phyloP scores from a whole-genome alignment of 2,329 filamentous ascomycete species.

The Emmonsiellopsis sp. region DNA sequence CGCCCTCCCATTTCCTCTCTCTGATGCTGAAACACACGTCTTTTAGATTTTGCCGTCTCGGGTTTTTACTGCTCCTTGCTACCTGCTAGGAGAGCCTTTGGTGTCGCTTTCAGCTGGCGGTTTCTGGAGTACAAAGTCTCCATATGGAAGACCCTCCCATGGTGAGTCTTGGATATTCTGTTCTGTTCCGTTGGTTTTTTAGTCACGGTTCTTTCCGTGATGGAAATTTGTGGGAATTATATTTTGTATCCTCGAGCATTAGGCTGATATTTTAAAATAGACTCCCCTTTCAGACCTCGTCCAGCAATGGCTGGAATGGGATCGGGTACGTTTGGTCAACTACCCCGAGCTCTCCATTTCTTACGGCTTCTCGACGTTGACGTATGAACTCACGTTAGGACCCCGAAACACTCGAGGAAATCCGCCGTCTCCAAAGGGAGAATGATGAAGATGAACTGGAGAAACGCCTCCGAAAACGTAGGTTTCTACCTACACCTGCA shows the following conservation, averaged over 20 bases:
- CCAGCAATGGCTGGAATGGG: constrained; percentile 50
- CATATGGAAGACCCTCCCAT: no score
- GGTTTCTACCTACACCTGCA: constrained; percentile 5
- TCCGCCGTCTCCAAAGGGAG: constrained; percentile 41
- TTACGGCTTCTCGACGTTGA: not conserved
- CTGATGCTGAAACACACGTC: no score
- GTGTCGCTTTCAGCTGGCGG: no score
- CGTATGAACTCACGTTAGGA: constrained; percentile 27
- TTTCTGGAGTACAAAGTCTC: no score
- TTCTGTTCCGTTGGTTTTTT: no score
- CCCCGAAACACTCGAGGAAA: constrained; percentile 44
- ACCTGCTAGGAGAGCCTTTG: no score
- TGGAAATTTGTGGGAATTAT: no score
- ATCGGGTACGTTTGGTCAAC: constrained; percentile 31
- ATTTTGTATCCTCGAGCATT: not conserved
- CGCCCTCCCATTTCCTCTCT: no score
- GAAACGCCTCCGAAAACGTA: constrained; percentile 43
- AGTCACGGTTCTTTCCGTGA: no score
- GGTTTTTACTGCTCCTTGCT: no score
- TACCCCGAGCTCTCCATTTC: not conserved
- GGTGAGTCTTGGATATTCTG: no score
- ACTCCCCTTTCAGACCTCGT: constrained; percentile 34
- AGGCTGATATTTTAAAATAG: constrained; percentile 14
- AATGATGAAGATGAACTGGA: constrained; percentile 42
- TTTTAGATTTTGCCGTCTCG: no score